Evolutionary conservation across 2,329 filamentous ascomycete genomes (phyloP).

Genomic region (Emericellopsis cladophorae): DNA sequence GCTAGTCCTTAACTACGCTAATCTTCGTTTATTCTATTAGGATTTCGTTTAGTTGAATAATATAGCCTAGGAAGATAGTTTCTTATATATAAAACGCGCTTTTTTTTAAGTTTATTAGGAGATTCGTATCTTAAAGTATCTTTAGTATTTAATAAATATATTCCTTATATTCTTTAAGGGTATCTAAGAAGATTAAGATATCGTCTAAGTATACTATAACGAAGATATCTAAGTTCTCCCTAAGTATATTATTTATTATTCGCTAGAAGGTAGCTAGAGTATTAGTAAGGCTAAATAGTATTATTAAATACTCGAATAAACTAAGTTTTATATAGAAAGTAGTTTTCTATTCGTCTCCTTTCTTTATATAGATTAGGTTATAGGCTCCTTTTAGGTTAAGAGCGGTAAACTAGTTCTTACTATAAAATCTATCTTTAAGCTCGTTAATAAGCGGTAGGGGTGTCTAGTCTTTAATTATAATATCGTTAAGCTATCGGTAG

Average conservation of each 20-base stretch:
- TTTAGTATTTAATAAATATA: slow-evolving; percentile 1
- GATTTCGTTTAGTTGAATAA: too few relatives aligned
- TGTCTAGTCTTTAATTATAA: neutral
- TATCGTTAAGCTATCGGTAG: neutral
- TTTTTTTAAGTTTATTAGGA: neutral
- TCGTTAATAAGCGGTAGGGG: neutral
- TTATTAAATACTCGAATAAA: slow-evolving; percentile 6
- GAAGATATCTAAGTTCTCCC: slow-evolving; percentile 1
- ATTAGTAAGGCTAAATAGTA: slow-evolving; percentile 7
- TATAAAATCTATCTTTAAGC: neutral
- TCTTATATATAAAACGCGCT: neutral
- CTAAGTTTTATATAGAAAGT: too few relatives aligned
- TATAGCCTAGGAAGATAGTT: too few relatives aligned
- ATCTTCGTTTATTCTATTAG: too few relatives aligned
- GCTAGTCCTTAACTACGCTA: too few relatives aligned
- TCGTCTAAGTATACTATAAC: neutral
- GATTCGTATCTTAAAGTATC: neutral
- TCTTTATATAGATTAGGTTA: neutral
- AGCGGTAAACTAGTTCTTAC: neutral
- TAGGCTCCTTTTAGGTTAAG: too few relatives aligned
- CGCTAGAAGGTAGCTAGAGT: slow-evolving; percentile 6
- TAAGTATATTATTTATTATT: slow-evolving; percentile 3
- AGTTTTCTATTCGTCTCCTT: too few relatives aligned
- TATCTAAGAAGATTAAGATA: neutral
- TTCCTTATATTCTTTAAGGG: slow-evolving; percentile 1